Evolutionary conservation across 768 basidiomycete species (phyloP), one percentile per base, ranked within the genome.

Genomic region (Amanita fuliginea): DNA sequence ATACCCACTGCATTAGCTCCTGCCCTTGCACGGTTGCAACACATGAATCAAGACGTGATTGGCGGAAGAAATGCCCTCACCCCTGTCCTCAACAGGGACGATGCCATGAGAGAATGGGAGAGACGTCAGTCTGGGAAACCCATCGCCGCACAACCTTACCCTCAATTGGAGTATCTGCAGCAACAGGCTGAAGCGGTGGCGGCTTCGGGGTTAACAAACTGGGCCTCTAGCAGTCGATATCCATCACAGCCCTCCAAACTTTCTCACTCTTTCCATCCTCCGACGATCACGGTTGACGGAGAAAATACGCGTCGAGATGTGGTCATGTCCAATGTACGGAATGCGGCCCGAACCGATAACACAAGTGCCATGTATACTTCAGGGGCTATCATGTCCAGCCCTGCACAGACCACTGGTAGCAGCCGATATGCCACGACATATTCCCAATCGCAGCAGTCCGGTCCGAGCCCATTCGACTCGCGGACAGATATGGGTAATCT

Each of bases 51-150:
- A 65, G 86, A 85, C 63, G 80, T 81, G 59, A 83, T 82, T 55
- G 77, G 70, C 44, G 79, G 81, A 35, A 74, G 90, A 47, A 89
- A 90, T 57, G 86, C 89, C 18, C 64, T 96, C 63, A 96, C 92
- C 11, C 95, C 95, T 2, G 93, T 96, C 26, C 67, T 98, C 55
- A 94, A 95, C 57, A 76, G 95, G 46, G 95, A 98, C 56, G 95
- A 99, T 54, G 86, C 89, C 39, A 86, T 91, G 72, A 79, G 85
- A 37, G 95, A 97, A 67, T 98, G 95, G 95, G 96, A 98, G 66
- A 68, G 92, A 55, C 71, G 93, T 53, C 87, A 92, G 60, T 68
- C 81, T 9, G 88, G 83, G 14, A 85, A 84, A 57, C 73, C 78
- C 1, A 66, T 71, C 10, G 78, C 79, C n/a, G 77, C 80, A 13